phyloP scores from a whole-genome alignment of 768 basidiomycete species.

The Termitomyces sp. region DNA sequence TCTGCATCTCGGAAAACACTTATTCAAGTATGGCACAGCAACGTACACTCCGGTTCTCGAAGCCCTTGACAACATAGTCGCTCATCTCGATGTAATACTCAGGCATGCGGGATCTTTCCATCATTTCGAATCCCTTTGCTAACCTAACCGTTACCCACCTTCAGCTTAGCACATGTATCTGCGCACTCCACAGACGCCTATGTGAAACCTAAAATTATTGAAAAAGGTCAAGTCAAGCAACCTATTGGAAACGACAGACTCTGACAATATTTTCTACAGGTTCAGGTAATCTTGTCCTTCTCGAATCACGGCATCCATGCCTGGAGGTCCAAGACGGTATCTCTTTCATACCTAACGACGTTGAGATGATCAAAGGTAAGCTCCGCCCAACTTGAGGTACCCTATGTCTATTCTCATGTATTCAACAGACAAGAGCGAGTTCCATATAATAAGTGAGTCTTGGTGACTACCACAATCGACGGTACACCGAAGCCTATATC shows the following conservation, averaged over 20 bases:
- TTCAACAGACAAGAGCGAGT: slow-evolving; percentile 73
- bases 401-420: not conserved
- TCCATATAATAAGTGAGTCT: slow-evolving; percentile 85
- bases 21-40: slow-evolving; percentile 41
- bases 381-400: not conserved
- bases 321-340: slow-evolving; percentile 95
- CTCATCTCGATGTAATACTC: slow-evolving; percentile 87
- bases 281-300: slow-evolving; percentile 73
- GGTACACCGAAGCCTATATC: not conserved
- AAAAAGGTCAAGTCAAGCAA: slow-evolving; percentile 54
- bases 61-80: slow-evolving; percentile 75
- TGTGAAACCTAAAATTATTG: slow-evolving; percentile 76
- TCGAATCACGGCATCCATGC: slow-evolving; percentile 92
- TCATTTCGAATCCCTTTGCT: not conserved
- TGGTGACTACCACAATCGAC: not conserved
- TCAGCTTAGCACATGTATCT: slow-evolving; percentile 89
- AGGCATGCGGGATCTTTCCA: slow-evolving; percentile 48
- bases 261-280: slow-evolving; percentile 41
- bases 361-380: slow-evolving; percentile 87
- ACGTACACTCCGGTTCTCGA: slow-evolving; percentile 92
- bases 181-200: slow-evolving; percentile 85
- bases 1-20: slow-evolving; percentile 23
- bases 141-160: not conserved
- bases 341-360: slow-evolving; percentile 93
- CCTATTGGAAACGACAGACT: not conserved